Conservation (phyloP, 2,329 filamentous ascomycete genomes). For the Fusarium anguioides region DNA sequence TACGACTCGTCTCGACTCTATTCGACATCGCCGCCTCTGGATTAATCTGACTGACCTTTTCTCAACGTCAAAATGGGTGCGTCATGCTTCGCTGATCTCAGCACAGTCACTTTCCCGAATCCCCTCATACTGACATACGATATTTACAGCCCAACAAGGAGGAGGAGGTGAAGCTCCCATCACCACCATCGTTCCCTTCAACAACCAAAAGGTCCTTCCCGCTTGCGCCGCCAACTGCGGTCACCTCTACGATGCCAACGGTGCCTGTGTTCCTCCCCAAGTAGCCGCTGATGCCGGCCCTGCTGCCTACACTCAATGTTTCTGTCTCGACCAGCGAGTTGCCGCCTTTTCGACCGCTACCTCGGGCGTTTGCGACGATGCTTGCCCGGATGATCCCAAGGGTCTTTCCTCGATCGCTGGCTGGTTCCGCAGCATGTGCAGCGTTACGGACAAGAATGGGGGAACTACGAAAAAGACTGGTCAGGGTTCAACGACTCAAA, state of each 20-base stretch:
- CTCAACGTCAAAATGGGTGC: slow-evolving; percentile 53
- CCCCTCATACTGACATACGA: slow-evolving; percentile 29
- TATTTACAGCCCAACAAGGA: slow-evolving; percentile 20
- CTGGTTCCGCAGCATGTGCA: slow-evolving; percentile 79
- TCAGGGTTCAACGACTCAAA: slow-evolving; percentile 27
- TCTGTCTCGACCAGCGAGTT: slow-evolving; percentile 74
- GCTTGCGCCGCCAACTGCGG: slow-evolving; percentile 70
- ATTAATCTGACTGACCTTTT: background rate
- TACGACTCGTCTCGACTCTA: background rate
- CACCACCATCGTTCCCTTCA: slow-evolving; percentile 68
- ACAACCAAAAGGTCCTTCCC: slow-evolving; percentile 61
- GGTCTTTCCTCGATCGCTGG: slow-evolving; percentile 67
- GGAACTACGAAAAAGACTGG: slow-evolving; percentile 17
- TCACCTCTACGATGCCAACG: slow-evolving; percentile 75
- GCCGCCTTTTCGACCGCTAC: slow-evolving; percentile 66
- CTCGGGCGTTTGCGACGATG: slow-evolving; percentile 70
- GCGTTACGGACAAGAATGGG: slow-evolving; percentile 48
- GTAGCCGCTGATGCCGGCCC: slow-evolving; percentile 58
- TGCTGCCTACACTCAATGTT: slow-evolving; percentile 73
- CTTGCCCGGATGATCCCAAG: slow-evolving; percentile 60
- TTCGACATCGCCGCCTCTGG: background rate
- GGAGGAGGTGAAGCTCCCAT: slow-evolving; percentile 31
- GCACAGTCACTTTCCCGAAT: slow-evolving; percentile 14
- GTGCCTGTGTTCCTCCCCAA: slow-evolving; percentile 73
- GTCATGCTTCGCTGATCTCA: slow-evolving; percentile 20